Base-by-base conservation (phyloP, 306 rosid genomes). In the Casuarina equisetifolia region DNA sequence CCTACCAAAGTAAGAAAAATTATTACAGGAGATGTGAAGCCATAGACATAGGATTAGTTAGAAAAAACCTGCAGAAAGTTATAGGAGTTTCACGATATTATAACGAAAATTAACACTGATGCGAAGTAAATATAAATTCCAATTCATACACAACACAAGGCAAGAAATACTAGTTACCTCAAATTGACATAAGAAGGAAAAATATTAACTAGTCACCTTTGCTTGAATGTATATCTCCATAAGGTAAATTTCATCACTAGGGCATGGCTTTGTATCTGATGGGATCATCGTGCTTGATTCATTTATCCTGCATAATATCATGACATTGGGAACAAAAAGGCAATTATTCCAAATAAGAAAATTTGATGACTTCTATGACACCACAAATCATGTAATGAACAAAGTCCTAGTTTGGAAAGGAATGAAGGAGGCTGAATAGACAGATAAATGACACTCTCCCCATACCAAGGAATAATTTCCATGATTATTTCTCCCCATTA, bases 211-310 rank as follows among this genome's bases (percentile, higher is more conserved):
- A 70, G 53, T 82, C 76, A 94, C 98, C 96, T 95, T 95, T 73
- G 93, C 97, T 59, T 95, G 98, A 84, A 95, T 91, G 82, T 83
- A 95, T 79, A 83, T 95, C 83, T 95, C 98, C 87, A 87, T 92
- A 49, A 52, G 50, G 74, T 89, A 92, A 79, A 75, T 85, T 76
- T 91, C 82, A 80, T 88, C 96, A 48, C 79, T 73, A 52, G 88
- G 84, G 75, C 89, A 75, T 57, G 97, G 98, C 83, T 95, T 95
- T 40, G 46, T 67, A 73, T 90, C 84, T 16, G 87, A 61, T 19
- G 77, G 19, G 35, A 69, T 59, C 13, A 32, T 25, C 66, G 74
- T 82, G 78, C 80, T 70, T 80, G 89, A 39, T 59, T 84, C 89
- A 48, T 78, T 83, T 74, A 64, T 55, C 55, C 98, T 94, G 92